phyloP scores from a whole-genome alignment of 2,329 filamentous ascomycete genomes.

The Sclerotinia borealis region DNA sequence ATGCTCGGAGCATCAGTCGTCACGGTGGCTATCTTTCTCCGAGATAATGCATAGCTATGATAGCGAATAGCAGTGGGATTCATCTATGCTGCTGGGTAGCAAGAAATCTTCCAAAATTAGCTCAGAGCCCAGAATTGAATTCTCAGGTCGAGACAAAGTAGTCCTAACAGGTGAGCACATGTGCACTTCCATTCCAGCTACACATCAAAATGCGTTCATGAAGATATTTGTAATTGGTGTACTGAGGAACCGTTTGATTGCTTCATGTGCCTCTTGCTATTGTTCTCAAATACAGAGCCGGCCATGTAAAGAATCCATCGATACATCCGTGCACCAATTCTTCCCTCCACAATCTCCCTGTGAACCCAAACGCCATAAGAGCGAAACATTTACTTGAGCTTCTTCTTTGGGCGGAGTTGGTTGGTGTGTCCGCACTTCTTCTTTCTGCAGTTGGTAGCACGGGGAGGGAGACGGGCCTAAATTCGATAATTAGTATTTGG shows the following conservation, averaged over 20 bases:
- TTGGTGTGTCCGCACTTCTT: constrained; percentile 99
- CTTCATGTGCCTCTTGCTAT: constrained; percentile 14
- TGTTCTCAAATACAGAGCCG: constrained; percentile 14
- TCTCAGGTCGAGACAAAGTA: not conserved
- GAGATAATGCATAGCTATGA: not conserved
- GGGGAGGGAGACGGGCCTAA: constrained; percentile 79
- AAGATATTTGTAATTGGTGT: constrained; percentile 7
- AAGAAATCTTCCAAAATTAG: not conserved
- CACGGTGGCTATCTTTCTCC: not conserved
- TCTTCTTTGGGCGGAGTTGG: constrained; percentile 99
- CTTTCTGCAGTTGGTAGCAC: constrained; percentile 99
- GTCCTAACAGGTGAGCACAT: not conserved
- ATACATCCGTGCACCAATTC: constrained; percentile 8
- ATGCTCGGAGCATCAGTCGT: not conserved
- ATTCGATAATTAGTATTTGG: constrained; percentile 22
- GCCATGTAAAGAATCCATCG: constrained; percentile 24
- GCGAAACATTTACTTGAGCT: constrained; percentile 78
- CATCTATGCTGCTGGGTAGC: not conserved
- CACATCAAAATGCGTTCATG: not conserved
- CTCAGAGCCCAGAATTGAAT: not conserved
- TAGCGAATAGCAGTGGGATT: not conserved
- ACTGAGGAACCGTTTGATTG: constrained; percentile 17
- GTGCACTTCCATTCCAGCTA: not conserved
- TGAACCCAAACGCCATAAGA: constrained; percentile 29
- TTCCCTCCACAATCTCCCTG: constrained; percentile 13